These are phyloP conservation scores for Phytopythium aichiense DNA, from an alignment of 352 stramenopile species.

Conservation along the genomic window DNA sequence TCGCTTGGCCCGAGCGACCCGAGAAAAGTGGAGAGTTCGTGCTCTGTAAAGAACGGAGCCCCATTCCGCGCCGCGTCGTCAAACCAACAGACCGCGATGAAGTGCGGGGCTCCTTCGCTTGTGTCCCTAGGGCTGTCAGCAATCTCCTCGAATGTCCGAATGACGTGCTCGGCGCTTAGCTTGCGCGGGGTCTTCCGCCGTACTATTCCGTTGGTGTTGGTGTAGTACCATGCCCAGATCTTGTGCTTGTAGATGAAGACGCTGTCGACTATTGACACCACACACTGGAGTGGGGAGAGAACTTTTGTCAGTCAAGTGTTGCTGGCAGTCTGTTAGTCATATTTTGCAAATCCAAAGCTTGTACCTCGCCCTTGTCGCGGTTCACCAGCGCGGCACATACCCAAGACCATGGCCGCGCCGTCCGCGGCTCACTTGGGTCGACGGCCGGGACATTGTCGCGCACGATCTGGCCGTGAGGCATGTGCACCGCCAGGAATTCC, in stretches of 20 bases:
- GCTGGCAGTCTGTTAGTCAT: neutral
- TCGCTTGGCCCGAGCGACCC: slow-evolving; percentile 30
- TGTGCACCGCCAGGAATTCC: neutral
- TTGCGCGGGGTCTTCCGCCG: slow-evolving; percentile 55
- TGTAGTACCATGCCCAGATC: slow-evolving; percentile 81
- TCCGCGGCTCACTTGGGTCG: slow-evolving; percentile 46
- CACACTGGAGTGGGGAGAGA: slow-evolving; percentile 18
- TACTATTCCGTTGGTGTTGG: slow-evolving; percentile 39
- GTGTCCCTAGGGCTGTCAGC: slow-evolving; percentile 4
- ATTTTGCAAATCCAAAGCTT: neutral
- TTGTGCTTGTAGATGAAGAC: slow-evolving; percentile 74
- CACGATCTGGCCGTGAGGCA: slow-evolving; percentile 21
- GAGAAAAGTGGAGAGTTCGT: slow-evolving; percentile 50
- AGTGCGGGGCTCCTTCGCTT: slow-evolving; percentile 13
- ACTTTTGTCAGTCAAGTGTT: neutral
- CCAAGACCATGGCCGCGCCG: slow-evolving; percentile 58
- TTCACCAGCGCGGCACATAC: slow-evolving; percentile 60
- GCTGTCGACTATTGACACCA: slow-evolving; percentile 54
- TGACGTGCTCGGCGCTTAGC: slow-evolving; percentile 36
- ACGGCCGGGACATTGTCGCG: slow-evolving; percentile 48
- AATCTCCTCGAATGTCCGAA: slow-evolving; percentile 32
- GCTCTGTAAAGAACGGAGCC: slow-evolving; percentile 43
- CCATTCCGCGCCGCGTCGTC: slow-evolving; percentile 34
- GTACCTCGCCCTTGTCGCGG: slow-evolving; percentile 48
- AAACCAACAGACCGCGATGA: slow-evolving; percentile 61